Evolutionary conservation across 2,329 filamentous ascomycete species (phyloP).

Genomic region (Fusarium metavorans): DNA sequence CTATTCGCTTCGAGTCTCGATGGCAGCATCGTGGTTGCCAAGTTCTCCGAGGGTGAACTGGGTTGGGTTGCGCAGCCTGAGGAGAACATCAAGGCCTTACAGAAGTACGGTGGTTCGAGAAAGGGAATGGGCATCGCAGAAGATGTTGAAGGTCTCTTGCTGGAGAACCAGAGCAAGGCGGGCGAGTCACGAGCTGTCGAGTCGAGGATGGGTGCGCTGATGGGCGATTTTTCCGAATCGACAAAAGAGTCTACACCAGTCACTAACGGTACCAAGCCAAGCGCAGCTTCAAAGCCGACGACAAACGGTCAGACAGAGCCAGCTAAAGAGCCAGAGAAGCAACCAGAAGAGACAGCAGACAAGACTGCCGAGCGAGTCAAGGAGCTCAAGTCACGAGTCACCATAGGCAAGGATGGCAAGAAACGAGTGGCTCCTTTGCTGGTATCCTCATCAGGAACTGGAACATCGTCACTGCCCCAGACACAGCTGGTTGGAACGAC

Average conservation of each 20-base stretch:
- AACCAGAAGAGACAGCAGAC: constrained; percentile 62
- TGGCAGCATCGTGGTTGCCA: constrained; percentile 83
- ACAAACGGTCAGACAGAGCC: constrained; percentile 55
- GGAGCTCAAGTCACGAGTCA: constrained; percentile 88
- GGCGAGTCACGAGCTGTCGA: constrained; percentile 91
- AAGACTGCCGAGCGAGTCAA: constrained; percentile 67
- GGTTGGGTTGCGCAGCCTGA: constrained; percentile 88
- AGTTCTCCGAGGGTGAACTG: constrained; percentile 88
- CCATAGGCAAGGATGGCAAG: constrained; percentile 95
- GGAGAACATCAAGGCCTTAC: constrained; percentile 92
- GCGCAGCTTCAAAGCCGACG: constrained; percentile 51
- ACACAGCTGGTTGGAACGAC: constrained; percentile 86
- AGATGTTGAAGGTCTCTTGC: constrained; percentile 85
- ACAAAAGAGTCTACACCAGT: constrained; percentile 62
- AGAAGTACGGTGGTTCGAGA: constrained; percentile 90
- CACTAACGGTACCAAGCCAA: constrained; percentile 64
- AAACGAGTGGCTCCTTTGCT: constrained; percentile 94
- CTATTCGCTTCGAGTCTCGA: constrained; percentile 90
- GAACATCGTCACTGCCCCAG: constrained; percentile 88
- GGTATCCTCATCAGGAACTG: constrained; percentile 88
- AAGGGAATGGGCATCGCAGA: constrained; percentile 93
- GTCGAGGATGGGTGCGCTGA: constrained; percentile 96
- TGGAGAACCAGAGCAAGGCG: constrained; percentile 93
- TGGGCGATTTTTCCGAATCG: constrained; percentile 81
- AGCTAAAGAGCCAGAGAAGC: constrained; percentile 52